phyloP scores from a whole-genome alignment of 2,329 filamentous ascomycete species.

The Ramularia endophylla region DNA sequence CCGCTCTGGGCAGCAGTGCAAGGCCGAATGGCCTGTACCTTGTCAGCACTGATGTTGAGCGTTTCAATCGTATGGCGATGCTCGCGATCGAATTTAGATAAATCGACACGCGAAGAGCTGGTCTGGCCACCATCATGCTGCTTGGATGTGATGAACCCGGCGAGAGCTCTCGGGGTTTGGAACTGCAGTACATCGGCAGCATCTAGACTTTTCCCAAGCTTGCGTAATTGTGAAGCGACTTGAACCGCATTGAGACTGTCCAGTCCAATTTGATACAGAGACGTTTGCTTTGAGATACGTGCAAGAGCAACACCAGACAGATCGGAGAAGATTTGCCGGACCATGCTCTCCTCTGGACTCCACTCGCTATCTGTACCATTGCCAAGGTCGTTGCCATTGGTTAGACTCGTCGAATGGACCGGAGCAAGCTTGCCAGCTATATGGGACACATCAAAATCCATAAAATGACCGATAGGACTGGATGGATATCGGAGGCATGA shows the following conservation, averaged over 20 bases:
- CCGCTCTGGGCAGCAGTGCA: constrained; percentile 76
- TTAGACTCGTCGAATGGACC: not conserved
- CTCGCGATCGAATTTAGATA: constrained; percentile 45
- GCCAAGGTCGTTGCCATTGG: constrained; percentile 1
- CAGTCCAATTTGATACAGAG: constrained; percentile 81
- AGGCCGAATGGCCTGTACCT: constrained; percentile 59
- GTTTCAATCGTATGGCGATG: constrained; percentile 32
- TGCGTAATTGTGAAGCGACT: constrained; percentile 62
- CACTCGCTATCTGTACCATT: constrained; percentile 31
- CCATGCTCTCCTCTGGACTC: constrained; percentile 45
- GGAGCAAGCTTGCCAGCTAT: constrained; percentile 16
- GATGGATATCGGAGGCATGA: constrained; percentile 26
- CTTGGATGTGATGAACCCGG: constrained; percentile 8
- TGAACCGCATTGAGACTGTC: constrained; percentile 87
- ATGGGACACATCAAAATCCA: constrained; percentile 9
- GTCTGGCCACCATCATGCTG: not conserved
- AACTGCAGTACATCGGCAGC: constrained; percentile 68
- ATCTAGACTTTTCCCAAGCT: constrained; percentile 52
- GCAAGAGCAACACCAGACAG: constrained; percentile 50
- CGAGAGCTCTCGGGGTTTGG: constrained; percentile 22
- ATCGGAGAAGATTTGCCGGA: constrained; percentile 53
- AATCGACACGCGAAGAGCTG: constrained; percentile 14
- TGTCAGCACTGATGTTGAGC: constrained; percentile 27
- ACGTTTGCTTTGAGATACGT: constrained; percentile 55
- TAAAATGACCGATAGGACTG: constrained; percentile 18